Conservation (phyloP, 176 grass and related monocot genomes). For the Cenchrus americanus region DNA sequence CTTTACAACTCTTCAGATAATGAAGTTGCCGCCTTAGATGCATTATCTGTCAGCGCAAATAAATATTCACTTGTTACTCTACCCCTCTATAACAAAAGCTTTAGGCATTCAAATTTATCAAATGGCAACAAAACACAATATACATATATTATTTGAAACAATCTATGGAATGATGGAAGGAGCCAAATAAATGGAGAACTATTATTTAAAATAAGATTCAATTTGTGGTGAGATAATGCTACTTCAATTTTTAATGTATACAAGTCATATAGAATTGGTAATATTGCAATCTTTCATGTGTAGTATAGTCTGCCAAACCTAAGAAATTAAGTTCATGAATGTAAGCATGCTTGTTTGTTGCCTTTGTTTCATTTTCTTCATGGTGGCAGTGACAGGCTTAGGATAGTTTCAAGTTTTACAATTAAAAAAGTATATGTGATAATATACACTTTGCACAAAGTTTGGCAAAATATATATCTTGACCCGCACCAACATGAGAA, state of each 20-base stretch:
- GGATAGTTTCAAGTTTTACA: background rate
- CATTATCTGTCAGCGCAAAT: constrained; percentile 58
- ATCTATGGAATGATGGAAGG: background rate
- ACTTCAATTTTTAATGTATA: background rate
- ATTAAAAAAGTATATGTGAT: background rate
- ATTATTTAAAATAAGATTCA: background rate
- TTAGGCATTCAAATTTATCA: background rate
- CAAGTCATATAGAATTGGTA: background rate
- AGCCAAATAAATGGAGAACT: background rate
- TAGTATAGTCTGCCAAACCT: background rate
- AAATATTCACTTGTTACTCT: constrained; percentile 19
- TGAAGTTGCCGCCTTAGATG: constrained; percentile 72
- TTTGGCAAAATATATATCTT: background rate
- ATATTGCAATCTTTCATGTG: background rate
- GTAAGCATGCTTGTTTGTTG: background rate
- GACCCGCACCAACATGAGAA: background rate
- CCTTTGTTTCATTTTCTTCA: background rate
- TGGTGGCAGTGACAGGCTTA: background rate
- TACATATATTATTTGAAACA: background rate
- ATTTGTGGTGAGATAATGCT: background rate
- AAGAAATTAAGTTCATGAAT: constrained; percentile 1
- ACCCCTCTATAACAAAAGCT: background rate
- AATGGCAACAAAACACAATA: background rate
- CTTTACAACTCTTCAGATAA: constrained; percentile 54
- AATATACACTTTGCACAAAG: background rate